Evolutionary conservation across 2,329 filamentous ascomycete species (phyloP), one percentile per base, ranked within the genome.

Genomic region (Fusarium torulosum): DNA sequence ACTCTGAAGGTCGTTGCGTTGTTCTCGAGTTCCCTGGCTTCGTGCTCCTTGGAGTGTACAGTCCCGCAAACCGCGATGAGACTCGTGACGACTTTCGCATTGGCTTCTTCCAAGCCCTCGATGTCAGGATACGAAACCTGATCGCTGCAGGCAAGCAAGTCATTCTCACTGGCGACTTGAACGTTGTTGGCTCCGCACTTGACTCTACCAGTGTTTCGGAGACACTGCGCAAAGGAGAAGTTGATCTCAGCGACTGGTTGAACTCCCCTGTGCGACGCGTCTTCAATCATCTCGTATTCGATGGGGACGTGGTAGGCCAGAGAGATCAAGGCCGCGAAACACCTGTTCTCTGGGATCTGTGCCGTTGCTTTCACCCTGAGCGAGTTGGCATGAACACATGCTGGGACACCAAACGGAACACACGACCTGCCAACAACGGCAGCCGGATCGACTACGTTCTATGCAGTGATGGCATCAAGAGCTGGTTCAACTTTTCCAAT

Each of bases 341-440:
- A 14, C 88, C 93, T 4, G 86, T 94, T 2, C 81, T 98, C 40
- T 92, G 91, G 86, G 96, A 99, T 79, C 83, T 96, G 19, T 94
- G 92, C 71, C 87, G 96, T 47, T 87, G 86, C 25, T 96, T 94
- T 74, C 91, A 97, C 74, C 91, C 92, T 1, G 80, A 82, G n/a
- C 86, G 96, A 38, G 83, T 84, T 64, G 93, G 93, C 63, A 98
- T 99, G 96, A 98, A 93, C 77, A 98, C 96, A 0, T 97, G 95
- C 77, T 98, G 95, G 95, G 94, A 98, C 67, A 94, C 93, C 50
- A 94, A 92, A 76, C 91, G 94, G 75, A 98, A 98, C 78, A 92
- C 93, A n/a, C 86, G 96, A n/a, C 95, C 95, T 4, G 94, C 92
- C 4, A 98, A 98, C 76, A 96, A 91, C 77, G 96, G 96, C 7